Conservation (phyloP, 129 eudicot genomes). For the Gnaphalium uliginosum region DNA sequence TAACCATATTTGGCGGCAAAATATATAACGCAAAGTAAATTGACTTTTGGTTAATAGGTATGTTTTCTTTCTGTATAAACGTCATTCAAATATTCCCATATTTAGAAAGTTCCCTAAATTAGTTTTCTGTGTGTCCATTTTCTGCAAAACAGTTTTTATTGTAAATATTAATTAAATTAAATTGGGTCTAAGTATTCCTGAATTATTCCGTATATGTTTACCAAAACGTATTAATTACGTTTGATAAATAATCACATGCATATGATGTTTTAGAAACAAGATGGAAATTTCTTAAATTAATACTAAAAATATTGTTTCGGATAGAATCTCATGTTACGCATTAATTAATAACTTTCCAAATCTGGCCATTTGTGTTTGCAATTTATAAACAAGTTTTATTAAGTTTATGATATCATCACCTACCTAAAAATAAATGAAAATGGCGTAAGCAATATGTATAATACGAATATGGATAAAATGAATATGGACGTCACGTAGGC, state of each 20-base stretch:
- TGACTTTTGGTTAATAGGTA: constrained; percentile 2
- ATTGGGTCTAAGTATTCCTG: background rate
- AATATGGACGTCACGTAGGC: too few species aligned
- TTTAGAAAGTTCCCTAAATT: background rate
- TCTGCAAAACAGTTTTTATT: background rate
- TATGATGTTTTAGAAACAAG: background rate
- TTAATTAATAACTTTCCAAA: background rate
- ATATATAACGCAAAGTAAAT: background rate
- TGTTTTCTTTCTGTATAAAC: background rate
- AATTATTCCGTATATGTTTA: background rate
- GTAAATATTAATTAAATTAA: too few species aligned
- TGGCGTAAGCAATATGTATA: background rate
- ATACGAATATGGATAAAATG: background rate
- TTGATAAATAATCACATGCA: too few species aligned
- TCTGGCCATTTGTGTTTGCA: background rate
- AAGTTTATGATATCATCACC: background rate
- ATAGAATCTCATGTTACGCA: too few species aligned
- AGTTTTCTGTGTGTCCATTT: background rate
- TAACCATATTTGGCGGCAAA: background rate
- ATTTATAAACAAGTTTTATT: too few species aligned
- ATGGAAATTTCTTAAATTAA: too few species aligned
- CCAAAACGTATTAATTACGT: background rate
- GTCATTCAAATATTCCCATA: background rate
- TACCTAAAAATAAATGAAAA: background rate
- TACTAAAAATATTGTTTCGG: too few species aligned